Evolutionary conservation across 768 basidiomycete species (phyloP).

Genomic region (Serendipita vermifera): DNA sequence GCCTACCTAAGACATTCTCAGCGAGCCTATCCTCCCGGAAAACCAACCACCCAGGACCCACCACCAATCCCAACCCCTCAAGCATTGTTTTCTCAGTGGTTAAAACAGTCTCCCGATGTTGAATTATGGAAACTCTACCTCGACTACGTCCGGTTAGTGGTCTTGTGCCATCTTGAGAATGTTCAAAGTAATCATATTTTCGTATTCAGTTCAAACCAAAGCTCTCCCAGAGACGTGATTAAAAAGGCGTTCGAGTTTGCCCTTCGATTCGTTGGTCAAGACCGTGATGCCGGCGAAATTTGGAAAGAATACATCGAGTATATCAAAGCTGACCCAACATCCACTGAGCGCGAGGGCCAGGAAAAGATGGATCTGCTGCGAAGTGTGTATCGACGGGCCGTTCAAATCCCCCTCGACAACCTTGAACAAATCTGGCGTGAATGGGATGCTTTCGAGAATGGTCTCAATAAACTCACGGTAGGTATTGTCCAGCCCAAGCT

Average conservation of each 20-base stretch:
- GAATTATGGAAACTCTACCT: conserved; percentile 90
- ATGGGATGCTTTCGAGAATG: conserved; percentile 81
- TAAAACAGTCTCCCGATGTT: conserved; percentile 74
- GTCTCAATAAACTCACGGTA: conserved; percentile 75
- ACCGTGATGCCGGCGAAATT: conserved; percentile 82
- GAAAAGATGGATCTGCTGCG: conserved; percentile 90
- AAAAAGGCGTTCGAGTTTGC: conserved; percentile 90
- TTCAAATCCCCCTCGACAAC: conserved; percentile 88
- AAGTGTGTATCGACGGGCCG: conserved; percentile 84
- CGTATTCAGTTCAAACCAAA: conserved; percentile 28
- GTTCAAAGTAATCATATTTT: conserved; percentile 27
- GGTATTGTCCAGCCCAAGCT: conserved; percentile 16
- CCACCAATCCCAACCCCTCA: conserved; percentile 65
- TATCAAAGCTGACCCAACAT: conserved; percentile 53
- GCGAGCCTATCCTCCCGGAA: conserved; percentile 1
- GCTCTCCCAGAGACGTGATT: conserved; percentile 53
- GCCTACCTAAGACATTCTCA: conserved; percentile 65
- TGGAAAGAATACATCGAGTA: conserved; percentile 94
- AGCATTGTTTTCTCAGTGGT: conserved; percentile 75
- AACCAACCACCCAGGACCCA: conserved; percentile 34
- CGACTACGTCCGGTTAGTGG: conserved; percentile 74
- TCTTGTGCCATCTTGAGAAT: conserved; percentile 11
- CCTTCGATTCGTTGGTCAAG: conserved; percentile 75
- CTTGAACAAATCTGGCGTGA: conserved; percentile 90
- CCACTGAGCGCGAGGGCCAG: conserved; percentile 87